A percentile compares a stretch with the other conserved stretches of the same genome.
Evolutionary conservation across 2,329 filamentous ascomycete genomes (phyloP).

Genomic region (Pseudohalonectria lignicola): DNA sequence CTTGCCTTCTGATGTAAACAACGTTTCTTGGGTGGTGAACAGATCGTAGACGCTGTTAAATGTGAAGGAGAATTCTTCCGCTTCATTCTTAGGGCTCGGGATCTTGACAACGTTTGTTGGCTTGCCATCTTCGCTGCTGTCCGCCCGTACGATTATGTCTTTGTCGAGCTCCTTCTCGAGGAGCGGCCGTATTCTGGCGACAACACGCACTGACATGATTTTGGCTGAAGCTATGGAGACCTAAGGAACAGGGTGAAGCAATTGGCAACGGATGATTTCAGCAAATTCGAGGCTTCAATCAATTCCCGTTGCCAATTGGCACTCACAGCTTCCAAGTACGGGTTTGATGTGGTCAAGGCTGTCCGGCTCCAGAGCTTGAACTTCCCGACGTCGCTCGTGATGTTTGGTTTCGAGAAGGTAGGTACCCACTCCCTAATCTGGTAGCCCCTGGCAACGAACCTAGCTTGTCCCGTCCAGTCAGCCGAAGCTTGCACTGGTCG

Average conservation of each 20-base stretch:
- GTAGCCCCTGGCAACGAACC: not conserved
- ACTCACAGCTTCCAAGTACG: too few relatives aligned
- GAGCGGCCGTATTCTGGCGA: slow-evolving; percentile 82
- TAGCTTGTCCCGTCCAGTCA: too few relatives aligned
- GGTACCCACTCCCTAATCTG: too few relatives aligned
- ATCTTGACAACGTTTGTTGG: slow-evolving; percentile 68
- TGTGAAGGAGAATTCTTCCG: slow-evolving; percentile 84
- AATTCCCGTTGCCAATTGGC: too few relatives aligned
- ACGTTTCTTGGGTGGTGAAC: slow-evolving; percentile 66
- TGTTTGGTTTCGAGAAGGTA: too few relatives aligned
- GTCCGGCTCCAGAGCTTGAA: too few relatives aligned
- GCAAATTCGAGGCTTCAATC: too few relatives aligned
- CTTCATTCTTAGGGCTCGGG: slow-evolving; percentile 85
- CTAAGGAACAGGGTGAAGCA: not conserved
- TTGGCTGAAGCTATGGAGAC: not conserved
- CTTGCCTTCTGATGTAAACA: slow-evolving; percentile 73
- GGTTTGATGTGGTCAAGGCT: too few relatives aligned
- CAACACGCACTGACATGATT: slow-evolving; percentile 64
- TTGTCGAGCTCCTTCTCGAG: slow-evolving; percentile 76
- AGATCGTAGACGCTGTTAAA: slow-evolving; percentile 91
- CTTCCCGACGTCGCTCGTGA: too few relatives aligned
- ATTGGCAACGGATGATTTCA: too few relatives aligned
- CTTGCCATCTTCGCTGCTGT: slow-evolving; percentile 48
- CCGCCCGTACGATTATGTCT: slow-evolving; percentile 71
- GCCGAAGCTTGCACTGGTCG: too few relatives aligned